Evolutionary conservation across 108 stramenopile genomes (phyloP).

Genomic region (Epipyxis sp.): DNA sequence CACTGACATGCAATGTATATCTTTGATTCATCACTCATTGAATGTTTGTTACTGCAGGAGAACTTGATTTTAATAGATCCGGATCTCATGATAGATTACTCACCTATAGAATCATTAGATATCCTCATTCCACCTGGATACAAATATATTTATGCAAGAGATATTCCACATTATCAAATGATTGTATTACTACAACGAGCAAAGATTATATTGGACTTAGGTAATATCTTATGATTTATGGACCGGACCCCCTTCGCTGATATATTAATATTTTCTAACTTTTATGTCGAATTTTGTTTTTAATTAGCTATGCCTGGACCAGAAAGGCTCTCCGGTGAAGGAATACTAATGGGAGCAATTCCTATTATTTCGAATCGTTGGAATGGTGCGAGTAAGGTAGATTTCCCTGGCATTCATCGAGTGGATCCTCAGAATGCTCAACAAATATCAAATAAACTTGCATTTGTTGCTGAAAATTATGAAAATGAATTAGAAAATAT

Average conservation of each 20-base stretch:
- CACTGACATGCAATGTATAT: too few species aligned
- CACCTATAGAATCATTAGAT: background rate
- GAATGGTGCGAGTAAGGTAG: constrained; percentile 30
- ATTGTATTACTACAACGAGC: constrained; percentile 3
- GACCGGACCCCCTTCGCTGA: background rate
- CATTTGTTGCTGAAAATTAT: too few species aligned
- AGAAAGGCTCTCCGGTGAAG: constrained; percentile 2
- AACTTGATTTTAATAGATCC: constrained; percentile 20
- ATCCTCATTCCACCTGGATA: constrained; percentile 7
- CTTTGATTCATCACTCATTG: background rate
- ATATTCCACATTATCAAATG: constrained; percentile 10
- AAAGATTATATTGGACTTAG: constrained; percentile 1
- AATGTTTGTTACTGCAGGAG: background rate
- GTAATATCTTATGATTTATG: constrained; percentile 13
- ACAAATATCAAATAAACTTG: background rate
- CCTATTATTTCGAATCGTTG: constrained; percentile 14
- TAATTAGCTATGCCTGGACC: constrained; percentile 21
- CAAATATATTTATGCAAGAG: too few species aligned
- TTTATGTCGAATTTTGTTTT: too few species aligned
- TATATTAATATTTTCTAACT: too few species aligned
- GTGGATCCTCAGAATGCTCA: background rate
- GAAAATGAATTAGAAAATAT: background rate
- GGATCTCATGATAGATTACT: background rate
- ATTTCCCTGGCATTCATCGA: constrained; percentile 11
- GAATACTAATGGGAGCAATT: constrained; percentile 28